phyloP scores from a whole-genome alignment of 2,329 filamentous ascomycete species.

The Aspergillaceae sp. region DNA sequence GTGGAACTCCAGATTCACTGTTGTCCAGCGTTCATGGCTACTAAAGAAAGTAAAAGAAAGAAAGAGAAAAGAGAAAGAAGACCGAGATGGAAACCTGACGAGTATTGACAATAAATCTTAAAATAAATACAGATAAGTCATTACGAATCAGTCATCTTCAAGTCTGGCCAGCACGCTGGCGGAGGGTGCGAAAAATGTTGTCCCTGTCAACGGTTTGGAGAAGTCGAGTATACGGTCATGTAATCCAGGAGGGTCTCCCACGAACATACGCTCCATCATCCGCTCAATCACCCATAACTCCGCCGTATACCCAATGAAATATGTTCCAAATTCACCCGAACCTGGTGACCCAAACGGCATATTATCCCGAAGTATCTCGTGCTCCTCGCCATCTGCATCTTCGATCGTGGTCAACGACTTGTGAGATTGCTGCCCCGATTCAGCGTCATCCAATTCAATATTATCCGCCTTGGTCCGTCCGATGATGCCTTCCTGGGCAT shows the following conservation, averaged over 20 bases:
- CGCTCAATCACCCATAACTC: constrained; percentile 50
- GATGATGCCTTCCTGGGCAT: constrained; percentile 49
- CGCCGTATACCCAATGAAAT: constrained; percentile 49
- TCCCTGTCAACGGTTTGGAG: constrained; percentile 45
- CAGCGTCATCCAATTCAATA: constrained; percentile 47
- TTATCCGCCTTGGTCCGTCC: constrained; percentile 53
- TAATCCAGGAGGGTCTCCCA: constrained; percentile 45
- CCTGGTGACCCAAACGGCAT: constrained; percentile 53
- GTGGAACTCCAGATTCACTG: constrained; percentile 16
- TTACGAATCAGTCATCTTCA: neutral
- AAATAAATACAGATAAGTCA: neutral
- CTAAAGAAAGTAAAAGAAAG: too few relatives aligned
- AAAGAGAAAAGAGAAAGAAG: neutral
- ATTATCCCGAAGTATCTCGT: constrained; percentile 50
- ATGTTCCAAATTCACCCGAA: constrained; percentile 47
- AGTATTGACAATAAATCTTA: neutral
- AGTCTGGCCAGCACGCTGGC: constrained; percentile 23
- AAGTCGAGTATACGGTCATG: constrained; percentile 51
- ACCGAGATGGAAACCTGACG: neutral
- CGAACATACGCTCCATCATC: constrained; percentile 52
- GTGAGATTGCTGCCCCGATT: constrained; percentile 37
- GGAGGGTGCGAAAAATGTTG: constrained; percentile 47
- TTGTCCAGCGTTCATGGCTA: constrained; percentile 15
- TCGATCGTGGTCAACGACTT: constrained; percentile 49
- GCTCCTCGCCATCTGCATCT: constrained; percentile 42